Base-by-base conservation (phyloP, 129 eudicot genomes). In the Chrysanthemum makinoi region DNA sequence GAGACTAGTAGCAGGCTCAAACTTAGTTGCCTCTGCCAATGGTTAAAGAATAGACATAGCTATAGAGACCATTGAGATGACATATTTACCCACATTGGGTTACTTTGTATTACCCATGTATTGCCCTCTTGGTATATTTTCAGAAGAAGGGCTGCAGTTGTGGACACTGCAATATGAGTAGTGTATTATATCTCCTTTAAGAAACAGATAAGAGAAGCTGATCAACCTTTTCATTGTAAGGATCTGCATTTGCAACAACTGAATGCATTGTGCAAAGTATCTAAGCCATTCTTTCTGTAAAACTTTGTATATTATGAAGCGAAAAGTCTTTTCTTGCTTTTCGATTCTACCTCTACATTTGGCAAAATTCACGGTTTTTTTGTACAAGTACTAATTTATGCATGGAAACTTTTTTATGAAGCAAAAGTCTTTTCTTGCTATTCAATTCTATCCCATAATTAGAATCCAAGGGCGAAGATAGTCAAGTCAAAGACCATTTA, bases 91-190 rank as follows among this genome's bases (percentile, higher is more conserved):
- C 73, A 62, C 35, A 19, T 56, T 70, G 26, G 39, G 72, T 24
- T 20, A 64, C 10, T 18, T 1, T 56, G 8, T 59, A 12, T 64
- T 50, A 15, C 62, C 55, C 63, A 10, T 39, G 10, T 26, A 15
- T 59, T 64, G 73, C 79, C 79, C 8, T 66, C 65, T 70, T 72
- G 11, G 61, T 17, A 35, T 63, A 70, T 70, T 70, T 62, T 77
- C 51, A 53, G 33, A 22, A 70, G 58, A 77, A 53, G 30, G 55
- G 61, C 72, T 77, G 46, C 43, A 48, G 54, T 1, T n/a, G 2
- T 46, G 65, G 47, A 43, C 57, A 18, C 6, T 60, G 15, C 65
- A 22, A 18, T 55, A 55, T 44, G 18, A 57, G 19, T 26, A 20
- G 65, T 9, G 35, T 51, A 52, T 12, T 63, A 51, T 53, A 62